phyloP scores from a whole-genome alignment of 371 early-diverging fungal species.

The Quaeritorhiza haematococci region DNA sequence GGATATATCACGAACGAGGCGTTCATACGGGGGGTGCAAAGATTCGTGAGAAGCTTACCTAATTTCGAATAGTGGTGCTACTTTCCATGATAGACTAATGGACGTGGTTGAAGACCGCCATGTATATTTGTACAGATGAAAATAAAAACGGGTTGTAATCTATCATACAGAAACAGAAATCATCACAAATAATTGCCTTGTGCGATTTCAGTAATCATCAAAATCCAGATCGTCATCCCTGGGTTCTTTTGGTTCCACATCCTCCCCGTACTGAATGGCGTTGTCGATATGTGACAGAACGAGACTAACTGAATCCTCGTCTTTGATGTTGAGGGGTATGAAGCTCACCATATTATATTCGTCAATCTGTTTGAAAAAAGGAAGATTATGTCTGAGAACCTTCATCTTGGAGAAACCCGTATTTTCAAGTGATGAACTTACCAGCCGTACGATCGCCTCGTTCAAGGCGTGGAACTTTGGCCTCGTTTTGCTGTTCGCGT shows the following conservation, averaged over 20 bases:
- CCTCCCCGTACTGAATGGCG: conserved; percentile 96
- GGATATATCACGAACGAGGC: conserved; percentile 52
- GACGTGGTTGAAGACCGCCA: too few species aligned
- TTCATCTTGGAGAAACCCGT: not conserved
- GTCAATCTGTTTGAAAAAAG: too few species aligned
- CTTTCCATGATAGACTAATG: too few species aligned
- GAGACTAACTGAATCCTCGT: conserved; percentile 88
- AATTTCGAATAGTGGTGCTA: conserved; percentile 52
- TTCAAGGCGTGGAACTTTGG: conserved; percentile 79
- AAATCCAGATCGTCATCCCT: conserved; percentile 1
- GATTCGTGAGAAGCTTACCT: conserved; percentile 60
- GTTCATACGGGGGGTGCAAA: conserved; percentile 62
- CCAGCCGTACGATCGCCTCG: conserved; percentile 81
- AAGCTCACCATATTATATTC: conserved; percentile 95
- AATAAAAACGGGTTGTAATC: too few species aligned
- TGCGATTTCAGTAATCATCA: too few species aligned
- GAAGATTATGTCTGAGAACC: too few species aligned
- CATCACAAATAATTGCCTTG: too few species aligned
- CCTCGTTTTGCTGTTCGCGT: conserved; percentile 62
- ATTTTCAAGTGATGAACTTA: conserved; percentile 21
- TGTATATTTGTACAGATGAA: too few species aligned
- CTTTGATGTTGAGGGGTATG: conserved; percentile 86
- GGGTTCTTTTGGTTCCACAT: conserved; percentile 82
- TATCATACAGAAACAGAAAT: too few species aligned
- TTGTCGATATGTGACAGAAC: conserved; percentile 87